phyloP scores from a whole-genome alignment of 2,329 filamentous ascomycete species.

The Pseudogymnoascus sp. region DNA sequence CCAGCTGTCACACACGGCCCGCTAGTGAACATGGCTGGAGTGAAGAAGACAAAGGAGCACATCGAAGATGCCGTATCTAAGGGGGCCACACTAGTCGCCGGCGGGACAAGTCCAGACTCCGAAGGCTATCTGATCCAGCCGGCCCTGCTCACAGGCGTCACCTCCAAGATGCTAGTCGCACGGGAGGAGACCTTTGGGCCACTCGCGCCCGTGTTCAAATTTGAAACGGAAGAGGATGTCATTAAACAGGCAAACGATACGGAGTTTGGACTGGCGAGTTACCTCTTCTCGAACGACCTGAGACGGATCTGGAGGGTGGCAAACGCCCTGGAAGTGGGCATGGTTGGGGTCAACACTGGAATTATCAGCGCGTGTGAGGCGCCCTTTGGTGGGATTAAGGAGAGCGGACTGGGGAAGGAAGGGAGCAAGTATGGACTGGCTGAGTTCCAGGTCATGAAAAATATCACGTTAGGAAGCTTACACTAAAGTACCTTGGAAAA shows the following conservation, averaged over 20 bases:
- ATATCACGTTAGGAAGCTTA: too few species aligned
- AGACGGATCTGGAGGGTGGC: slow-evolving; percentile 59
- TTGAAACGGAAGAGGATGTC: slow-evolving; percentile 60
- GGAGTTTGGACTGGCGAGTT: slow-evolving; percentile 58
- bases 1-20: slow-evolving; percentile 54
- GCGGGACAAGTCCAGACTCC: slow-evolving; percentile 46
- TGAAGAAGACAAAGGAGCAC: slow-evolving; percentile 52
- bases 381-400: too few species aligned
- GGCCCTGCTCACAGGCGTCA: slow-evolving; percentile 56
- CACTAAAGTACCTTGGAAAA: too few species aligned
- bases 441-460: too few species aligned
- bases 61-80: slow-evolving; percentile 57
- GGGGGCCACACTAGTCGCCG: slow-evolving; percentile 57
- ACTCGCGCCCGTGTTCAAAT: slow-evolving; percentile 55
- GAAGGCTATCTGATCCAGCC: slow-evolving; percentile 61
- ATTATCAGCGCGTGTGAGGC: too few species aligned
- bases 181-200: slow-evolving; percentile 63
- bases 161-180: slow-evolving; percentile 44
- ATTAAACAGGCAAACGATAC: slow-evolving; percentile 54
- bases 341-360: slow-evolving; percentile 49
- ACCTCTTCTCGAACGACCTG: slow-evolving; percentile 62
- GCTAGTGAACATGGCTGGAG: slow-evolving; percentile 47
- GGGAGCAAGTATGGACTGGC: too few species aligned
- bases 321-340: slow-evolving; percentile 62
- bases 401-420: too few species aligned